Percentiles rank a stretch among this genome's conserved stretches.
phyloP scores from a whole-genome alignment of 2,329 filamentous ascomycete genomes.

The Claviceps capensis region DNA sequence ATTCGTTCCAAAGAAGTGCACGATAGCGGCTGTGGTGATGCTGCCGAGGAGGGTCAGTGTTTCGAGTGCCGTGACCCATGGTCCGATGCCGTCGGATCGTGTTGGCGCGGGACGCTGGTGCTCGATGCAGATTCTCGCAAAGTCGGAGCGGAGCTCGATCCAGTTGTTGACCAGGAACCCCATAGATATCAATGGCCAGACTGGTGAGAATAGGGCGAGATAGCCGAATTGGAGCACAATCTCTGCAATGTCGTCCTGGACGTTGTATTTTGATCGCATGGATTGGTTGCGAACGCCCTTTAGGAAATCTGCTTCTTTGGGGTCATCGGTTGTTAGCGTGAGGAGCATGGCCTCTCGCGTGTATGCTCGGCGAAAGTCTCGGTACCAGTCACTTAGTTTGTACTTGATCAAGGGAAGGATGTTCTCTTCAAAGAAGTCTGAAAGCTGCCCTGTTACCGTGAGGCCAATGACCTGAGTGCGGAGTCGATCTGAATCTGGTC shows the following conservation, averaged over 20 bases:
- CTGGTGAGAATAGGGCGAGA: slow-evolving; percentile 56
- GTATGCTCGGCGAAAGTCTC: slow-evolving; percentile 21
- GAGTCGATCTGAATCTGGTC: slow-evolving; percentile 51
- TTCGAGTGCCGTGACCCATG: slow-evolving; percentile 54
- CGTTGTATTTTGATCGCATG: slow-evolving; percentile 55
- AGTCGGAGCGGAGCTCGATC: slow-evolving; percentile 64
- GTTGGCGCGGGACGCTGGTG: slow-evolving; percentile 57
- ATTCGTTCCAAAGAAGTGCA: slow-evolving; percentile 55
- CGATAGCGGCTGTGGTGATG: slow-evolving; percentile 56
- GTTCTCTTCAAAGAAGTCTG: slow-evolving; percentile 59
- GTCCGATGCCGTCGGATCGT: slow-evolving; percentile 60
- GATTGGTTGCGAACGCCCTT: slow-evolving; percentile 51
- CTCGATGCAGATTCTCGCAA: slow-evolving; percentile 62
- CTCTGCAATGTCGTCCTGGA: slow-evolving; percentile 59
- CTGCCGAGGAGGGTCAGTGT: slow-evolving; percentile 61
- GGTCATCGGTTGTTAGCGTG: slow-evolving; percentile 37
- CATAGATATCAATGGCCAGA: slow-evolving; percentile 61
- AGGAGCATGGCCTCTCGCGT: slow-evolving; percentile 30
- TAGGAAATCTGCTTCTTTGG: slow-evolving; percentile 51
- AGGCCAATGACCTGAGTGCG: slow-evolving; percentile 64
- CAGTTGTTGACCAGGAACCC: slow-evolving; percentile 67
- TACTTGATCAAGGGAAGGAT: slow-evolving; percentile 57
- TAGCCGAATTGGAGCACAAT: slow-evolving; percentile 65
- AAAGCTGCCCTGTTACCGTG: slow-evolving; percentile 57
- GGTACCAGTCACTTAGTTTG: slow-evolving; percentile 33